phyloP scores from a whole-genome alignment of 2,329 filamentous ascomycete species.

The Plectosphaerella cucumerina region DNA sequence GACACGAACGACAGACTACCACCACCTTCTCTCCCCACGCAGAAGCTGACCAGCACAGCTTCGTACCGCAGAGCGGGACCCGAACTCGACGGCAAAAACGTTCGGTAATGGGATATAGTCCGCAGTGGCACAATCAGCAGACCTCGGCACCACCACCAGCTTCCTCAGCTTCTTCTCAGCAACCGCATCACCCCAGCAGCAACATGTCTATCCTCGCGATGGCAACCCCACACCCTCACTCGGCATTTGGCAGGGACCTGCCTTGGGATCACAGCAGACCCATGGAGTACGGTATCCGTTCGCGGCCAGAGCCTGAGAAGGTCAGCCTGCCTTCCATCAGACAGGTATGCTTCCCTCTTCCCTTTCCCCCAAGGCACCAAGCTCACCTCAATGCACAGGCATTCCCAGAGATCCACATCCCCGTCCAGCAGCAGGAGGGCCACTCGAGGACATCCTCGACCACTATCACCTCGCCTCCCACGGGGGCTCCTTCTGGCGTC shows the following conservation, averaged over 20 bases:
- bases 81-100: conserved; percentile 11
- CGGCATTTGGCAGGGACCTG: conserved; percentile 34
- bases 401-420: conserved; percentile 40
- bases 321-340: conserved; percentile 48
- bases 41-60: conserved; percentile 2
- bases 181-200: conserved; percentile 10
- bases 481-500: conserved; percentile 20
- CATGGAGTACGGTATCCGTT: conserved; percentile 27
- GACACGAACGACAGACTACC: conserved; percentile 3
- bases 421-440: conserved; percentile 26
- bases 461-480: conserved; percentile 25
- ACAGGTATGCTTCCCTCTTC: conserved; percentile 34
- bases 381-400: conserved; percentile 25
- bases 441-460: conserved; percentile 25
- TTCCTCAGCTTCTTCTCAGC: too few species aligned
- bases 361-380: neutral
- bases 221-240: conserved; percentile 34
- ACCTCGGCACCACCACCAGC: conserved; percentile 7
- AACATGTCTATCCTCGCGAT: conserved; percentile 50
- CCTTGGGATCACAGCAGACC: conserved; percentile 33
- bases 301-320: conserved; percentile 32
- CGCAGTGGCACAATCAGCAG: conserved; percentile 22
- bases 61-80: conserved; percentile 15
- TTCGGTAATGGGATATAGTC: conserved; percentile 37
- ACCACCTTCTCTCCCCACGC: neutral